A percentile compares a stretch with the other conserved stretches of the same genome.
phyloP scores from a whole-genome alignment of 2,329 filamentous ascomycete species.

The Hirsutella rhossiliensis region DNA sequence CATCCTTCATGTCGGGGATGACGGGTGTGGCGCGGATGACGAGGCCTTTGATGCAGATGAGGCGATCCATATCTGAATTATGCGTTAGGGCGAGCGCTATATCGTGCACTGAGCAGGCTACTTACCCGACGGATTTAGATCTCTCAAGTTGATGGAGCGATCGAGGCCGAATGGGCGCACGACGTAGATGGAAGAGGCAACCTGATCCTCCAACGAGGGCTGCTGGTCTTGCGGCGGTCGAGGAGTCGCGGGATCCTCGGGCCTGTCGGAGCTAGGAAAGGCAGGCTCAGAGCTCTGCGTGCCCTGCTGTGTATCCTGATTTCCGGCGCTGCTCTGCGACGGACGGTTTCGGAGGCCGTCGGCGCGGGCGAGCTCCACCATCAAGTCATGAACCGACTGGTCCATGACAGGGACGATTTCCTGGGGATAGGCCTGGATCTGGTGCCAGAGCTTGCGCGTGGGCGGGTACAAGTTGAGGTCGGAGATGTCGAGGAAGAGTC shows the following conservation, averaged over 20 bases:
- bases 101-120: neutral
- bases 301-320: slow-evolving; percentile 30
- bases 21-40: slow-evolving; percentile 93
- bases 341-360: slow-evolving; percentile 60
- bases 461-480: slow-evolving; percentile 89
- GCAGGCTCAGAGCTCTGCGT: slow-evolving; percentile 60
- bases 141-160: slow-evolving; percentile 77
- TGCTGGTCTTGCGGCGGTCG: slow-evolving; percentile 30
- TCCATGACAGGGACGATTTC: slow-evolving; percentile 97
- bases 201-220: slow-evolving; percentile 63
- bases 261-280: slow-evolving; percentile 68
- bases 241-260: slow-evolving; percentile 30
- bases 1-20: slow-evolving; percentile 98
- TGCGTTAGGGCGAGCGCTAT: neutral
- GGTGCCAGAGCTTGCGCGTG: slow-evolving; percentile 89
- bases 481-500: slow-evolving; percentile 76
- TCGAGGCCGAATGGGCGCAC: slow-evolving; percentile 86
- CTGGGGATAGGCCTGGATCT: slow-evolving; percentile 85
- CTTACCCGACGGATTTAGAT: slow-evolving; percentile 75
- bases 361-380: slow-evolving; percentile 77
- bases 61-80: slow-evolving; percentile 73
- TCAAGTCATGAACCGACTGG: slow-evolving; percentile 82
- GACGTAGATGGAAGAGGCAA: slow-evolving; percentile 69
- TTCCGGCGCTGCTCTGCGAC: slow-evolving; percentile 43
- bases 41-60: slow-evolving; percentile 88